phyloP scores from a whole-genome alignment of 805 yeast species.

The Candida broadrunensis region DNA sequence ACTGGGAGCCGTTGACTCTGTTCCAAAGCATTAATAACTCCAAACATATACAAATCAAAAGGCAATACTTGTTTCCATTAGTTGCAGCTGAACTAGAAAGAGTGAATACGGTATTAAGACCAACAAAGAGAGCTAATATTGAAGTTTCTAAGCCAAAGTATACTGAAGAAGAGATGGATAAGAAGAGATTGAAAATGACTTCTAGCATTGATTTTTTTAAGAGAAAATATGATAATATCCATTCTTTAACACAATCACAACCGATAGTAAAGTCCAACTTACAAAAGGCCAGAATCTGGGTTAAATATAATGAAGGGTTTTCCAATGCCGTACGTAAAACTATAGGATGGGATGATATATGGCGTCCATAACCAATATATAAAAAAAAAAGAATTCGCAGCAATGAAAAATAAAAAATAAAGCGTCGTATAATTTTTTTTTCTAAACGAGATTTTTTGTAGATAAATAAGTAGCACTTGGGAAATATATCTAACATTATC shows the following conservation, averaged over 20 bases:
- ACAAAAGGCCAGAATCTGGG: slow-evolving; percentile 60
- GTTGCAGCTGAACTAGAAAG: slow-evolving; percentile 32
- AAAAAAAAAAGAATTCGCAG: too few species aligned
- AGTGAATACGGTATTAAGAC: slow-evolving; percentile 6
- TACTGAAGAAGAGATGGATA: slow-evolving; percentile 7
- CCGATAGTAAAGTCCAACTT: slow-evolving; percentile 10
- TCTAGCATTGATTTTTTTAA: slow-evolving; percentile 39
- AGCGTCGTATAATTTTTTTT: too few species aligned
- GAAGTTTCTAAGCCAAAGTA: slow-evolving; percentile 6
- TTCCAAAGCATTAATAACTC: slow-evolving; percentile 14
- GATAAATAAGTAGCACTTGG: too few species aligned
- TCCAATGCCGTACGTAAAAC: slow-evolving; percentile 88
- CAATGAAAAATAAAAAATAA: too few species aligned
- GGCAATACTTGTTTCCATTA: slow-evolving; percentile 37
- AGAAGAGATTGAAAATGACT: slow-evolving; percentile 21
- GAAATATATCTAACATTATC: too few species aligned
- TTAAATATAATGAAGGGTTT: slow-evolving; percentile 88
- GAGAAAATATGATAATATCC: slow-evolving; percentile 31
- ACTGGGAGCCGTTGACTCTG: slow-evolving; percentile 30
- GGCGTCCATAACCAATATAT: slow-evolving; percentile 38
- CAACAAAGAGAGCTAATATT: slow-evolving; percentile 9
- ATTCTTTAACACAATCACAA: slow-evolving; percentile 1
- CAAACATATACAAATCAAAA: slow-evolving; percentile 22
- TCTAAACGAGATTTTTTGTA: too few species aligned
- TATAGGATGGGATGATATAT: slow-evolving; percentile 71